Evolutionary conservation across 768 basidiomycete species (phyloP).

Genomic region (Zangia roseola): DNA sequence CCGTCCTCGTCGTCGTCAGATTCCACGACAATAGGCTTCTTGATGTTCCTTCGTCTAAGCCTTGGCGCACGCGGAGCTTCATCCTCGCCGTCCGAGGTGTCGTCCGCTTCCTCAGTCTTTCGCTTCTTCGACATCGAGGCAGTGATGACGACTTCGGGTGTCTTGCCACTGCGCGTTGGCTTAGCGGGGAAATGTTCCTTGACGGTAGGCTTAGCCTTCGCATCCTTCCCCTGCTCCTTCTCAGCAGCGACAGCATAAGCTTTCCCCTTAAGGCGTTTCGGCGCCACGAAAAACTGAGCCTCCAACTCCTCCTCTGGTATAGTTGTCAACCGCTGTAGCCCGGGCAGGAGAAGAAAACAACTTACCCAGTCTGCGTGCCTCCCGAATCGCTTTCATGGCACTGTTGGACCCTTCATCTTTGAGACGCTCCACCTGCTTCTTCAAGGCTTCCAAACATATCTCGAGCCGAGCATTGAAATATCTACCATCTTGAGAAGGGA

Average conservation of each 20-base stretch:
- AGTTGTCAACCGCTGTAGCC: conserved; percentile 1
- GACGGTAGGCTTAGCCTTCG: conserved; percentile 10
- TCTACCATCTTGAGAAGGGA: conserved; percentile 79
- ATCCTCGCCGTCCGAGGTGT: conserved; percentile 32
- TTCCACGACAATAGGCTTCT: conserved; percentile 42
- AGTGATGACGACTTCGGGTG: conserved; percentile 60
- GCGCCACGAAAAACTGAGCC: conserved; percentile 40
- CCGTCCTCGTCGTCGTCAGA: conserved; percentile 51
- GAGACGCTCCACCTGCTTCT: conserved; percentile 66
- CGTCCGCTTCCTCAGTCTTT: conserved; percentile 18
- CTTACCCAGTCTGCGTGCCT: conserved; percentile 60
- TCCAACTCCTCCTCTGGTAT: conserved; percentile 51
- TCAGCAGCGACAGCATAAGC: conserved; percentile 63
- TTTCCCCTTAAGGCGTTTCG: conserved; percentile 77
- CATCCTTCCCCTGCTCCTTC: conserved; percentile 23
- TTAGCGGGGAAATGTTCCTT: conserved; percentile 28
- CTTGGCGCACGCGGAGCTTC: conserved; percentile 38
- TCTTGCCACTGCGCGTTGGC: conserved; percentile 38
- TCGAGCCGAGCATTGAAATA: conserved; percentile 87
- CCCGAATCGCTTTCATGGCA: conserved; percentile 64
- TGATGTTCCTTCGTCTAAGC: conserved; percentile 35
- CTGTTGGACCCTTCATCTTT: conserved; percentile 59
- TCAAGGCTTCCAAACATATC: conserved; percentile 54
- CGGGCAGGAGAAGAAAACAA: neutral
- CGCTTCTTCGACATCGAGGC: conserved; percentile 18